Evolutionary conservation across 208 protist genomes (phyloP), one percentile per base, ranked within the genome.

Genomic region (Histomonas meleagridis): DNA sequence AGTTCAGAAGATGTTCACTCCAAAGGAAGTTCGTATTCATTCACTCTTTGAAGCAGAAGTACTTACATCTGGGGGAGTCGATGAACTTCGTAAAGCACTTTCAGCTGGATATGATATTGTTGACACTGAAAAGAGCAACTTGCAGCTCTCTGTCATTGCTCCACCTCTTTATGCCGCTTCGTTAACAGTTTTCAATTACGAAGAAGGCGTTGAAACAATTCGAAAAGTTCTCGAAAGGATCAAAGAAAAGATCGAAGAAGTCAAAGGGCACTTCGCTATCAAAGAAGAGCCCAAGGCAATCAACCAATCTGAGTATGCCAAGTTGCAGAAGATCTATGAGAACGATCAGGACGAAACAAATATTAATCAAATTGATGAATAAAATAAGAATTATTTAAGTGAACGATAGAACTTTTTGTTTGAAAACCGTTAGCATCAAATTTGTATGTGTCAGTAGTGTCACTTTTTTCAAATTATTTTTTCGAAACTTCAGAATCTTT

Each of bases 21-120:
- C 76, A 55, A 43, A 32, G 21, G 76, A 86, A 86, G 40, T 86
- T 26, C 23, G 76, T 26, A 86, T 86, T 86, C 76, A 86, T 46
- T 32, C n/a, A 28, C 32, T 46, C n/a, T 86, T 86, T 46, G 76
- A 86, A 49, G 76, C 76, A 38, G 76, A 86, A 38, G 76, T 86
- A 2, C 76, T 86, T 28, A 86, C 76, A 51, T 14, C 40, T 38
- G 76, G 16, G 9, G 76, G 76, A 5, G 76, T 86, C 0, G 76
- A 86, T 28, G 76, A 40, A 2, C 76, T 86, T 55, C 76, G 76
- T 55, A 26, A 55, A 16, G 76, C 76, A 2, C 76, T 86, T 28
- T 12, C 16, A 38, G 23, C 76, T 86, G 76, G 76, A 18, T 86
- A 86, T 55, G 60, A 65, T 5, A 5, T 65, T 12, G 60, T 5